Base-by-base conservation (phyloP, 371 early-diverging fungal genomes). In the Phascolomyces articulosus region DNA sequence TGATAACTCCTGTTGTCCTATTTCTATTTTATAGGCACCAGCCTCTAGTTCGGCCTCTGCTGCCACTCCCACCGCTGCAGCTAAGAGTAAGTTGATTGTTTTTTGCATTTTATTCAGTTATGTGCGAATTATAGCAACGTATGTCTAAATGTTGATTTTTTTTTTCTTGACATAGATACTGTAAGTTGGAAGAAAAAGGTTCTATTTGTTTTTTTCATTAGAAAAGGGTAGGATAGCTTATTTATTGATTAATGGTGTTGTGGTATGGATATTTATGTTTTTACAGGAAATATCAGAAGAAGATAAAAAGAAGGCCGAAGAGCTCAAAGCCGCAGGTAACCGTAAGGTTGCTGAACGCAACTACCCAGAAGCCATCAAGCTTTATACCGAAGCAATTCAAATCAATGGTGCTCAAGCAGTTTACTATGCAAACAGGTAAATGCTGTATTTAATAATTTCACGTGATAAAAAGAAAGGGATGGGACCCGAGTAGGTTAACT, bases 371-470 rank as follows among this genome's bases (percentile, higher is more conserved):
- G 98, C 98, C 54, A 91, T 96, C 68, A 85, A 84, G 44, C 82
- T 92, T 40, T 98, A 97, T 76, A 87, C 93, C 40, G 86, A 93
- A 75, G 98, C 98, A 47, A 97, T 98, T 69, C 90, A 77, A 31
- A 76, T 96, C 49, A 90, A 95, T 73, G 69, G 75, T 16, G 78
- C 71, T 59, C 96, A 95, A 67, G 96, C 98, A 26, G 94, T 98
- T 16, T 98, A 94, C 83, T 97, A 90, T 71, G 90, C 94, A 27
- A 98, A 98, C 90, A 87, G 98, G 93, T 93, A 84, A 59, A 58
- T 21, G 47, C 0, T 16, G 26, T 31, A 29, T 34, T 3, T 26
- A 28, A 27, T 20, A 55, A 9, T 34, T 34, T 55, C 34, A 28
- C 38, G 29, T 55, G 38, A 24, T 24, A 28, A n/a, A 16, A 26